Percentiles rank a stretch among this genome's conserved stretches.
Evolutionary conservation across 345 rosid species (phyloP).

Genomic region (Ricinus communis): DNA sequence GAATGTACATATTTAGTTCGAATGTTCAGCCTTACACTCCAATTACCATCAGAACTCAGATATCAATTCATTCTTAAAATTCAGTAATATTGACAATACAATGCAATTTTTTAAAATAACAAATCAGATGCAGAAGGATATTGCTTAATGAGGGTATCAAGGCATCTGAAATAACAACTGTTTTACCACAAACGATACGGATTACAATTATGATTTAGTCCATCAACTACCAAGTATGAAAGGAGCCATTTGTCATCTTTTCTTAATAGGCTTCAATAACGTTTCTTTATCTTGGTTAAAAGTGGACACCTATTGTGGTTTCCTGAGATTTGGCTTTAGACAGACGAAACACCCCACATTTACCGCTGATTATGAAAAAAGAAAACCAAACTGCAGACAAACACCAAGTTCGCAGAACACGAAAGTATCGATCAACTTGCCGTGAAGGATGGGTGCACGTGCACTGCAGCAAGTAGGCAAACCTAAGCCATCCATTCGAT

Average conservation of each 20-base stretch:
- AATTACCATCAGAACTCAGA: no score
- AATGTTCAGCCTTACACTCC: no score
- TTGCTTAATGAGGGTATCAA: no score
- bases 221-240: neutral
- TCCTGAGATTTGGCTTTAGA: neutral
- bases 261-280: neutral
- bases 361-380: neutral
- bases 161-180: no score
- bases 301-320: neutral
- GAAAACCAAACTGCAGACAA: neutral
- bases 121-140: no score
- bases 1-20: no score
- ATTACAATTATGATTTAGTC: neutral
- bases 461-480: neutral
- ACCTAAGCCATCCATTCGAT: neutral
- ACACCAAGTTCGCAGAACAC: neutral
- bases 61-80: no score
- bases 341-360: neutral
- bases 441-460: neutral
- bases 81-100: no score
- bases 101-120: no score
- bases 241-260: no score
- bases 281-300: neutral
- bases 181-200: neutral
- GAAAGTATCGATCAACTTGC: neutral